phyloP scores from a whole-genome alignment of 805 yeast species.

The Candida easanensis region DNA sequence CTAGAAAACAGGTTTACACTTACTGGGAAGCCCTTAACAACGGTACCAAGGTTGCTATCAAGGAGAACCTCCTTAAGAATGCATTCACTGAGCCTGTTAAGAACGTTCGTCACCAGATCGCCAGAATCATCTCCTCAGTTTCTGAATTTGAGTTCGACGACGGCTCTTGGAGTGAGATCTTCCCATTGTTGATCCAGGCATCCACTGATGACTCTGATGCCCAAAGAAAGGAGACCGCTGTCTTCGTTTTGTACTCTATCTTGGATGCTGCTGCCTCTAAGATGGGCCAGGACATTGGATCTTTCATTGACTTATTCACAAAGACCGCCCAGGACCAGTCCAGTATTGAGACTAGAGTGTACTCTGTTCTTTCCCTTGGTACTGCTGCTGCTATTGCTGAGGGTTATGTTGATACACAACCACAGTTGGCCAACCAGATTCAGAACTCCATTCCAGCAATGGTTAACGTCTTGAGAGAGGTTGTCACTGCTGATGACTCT shows the following conservation, averaged over 20 bases:
- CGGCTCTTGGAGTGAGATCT: conserved; percentile 71
- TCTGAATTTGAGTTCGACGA: conserved; percentile 72
- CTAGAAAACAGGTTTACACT: conserved; percentile 72
- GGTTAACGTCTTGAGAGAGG: conserved; percentile 76
- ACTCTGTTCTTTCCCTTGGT: conserved; percentile 77
- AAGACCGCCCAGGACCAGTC: conserved; percentile 58
- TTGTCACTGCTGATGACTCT: conserved; percentile 66
- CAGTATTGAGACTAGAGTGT: conserved; percentile 73
- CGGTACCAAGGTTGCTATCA: conserved; percentile 55
- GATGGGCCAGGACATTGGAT: conserved; percentile 55
- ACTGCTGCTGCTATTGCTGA: conserved; percentile 65
- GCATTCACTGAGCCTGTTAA: conserved; percentile 64
- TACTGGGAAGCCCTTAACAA: conserved; percentile 59
- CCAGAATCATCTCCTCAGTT: conserved; percentile 86
- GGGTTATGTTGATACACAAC: conserved; percentile 47
- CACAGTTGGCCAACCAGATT: conserved; percentile 51
- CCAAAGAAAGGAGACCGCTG: conserved; percentile 75
- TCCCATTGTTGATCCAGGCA: conserved; percentile 67
- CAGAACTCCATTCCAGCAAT: conserved; percentile 70
- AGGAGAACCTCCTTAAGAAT: conserved; percentile 62
- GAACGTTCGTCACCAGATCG: conserved; percentile 80
- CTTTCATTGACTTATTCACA: conserved; percentile 69
- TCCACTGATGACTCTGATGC: conserved; percentile 49
- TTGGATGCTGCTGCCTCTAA: conserved; percentile 68
- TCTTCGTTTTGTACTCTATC: conserved; percentile 72